Base-by-base conservation (phyloP, 2,329 filamentous ascomycete genomes). In the Penicillium sclerotiorum region DNA sequence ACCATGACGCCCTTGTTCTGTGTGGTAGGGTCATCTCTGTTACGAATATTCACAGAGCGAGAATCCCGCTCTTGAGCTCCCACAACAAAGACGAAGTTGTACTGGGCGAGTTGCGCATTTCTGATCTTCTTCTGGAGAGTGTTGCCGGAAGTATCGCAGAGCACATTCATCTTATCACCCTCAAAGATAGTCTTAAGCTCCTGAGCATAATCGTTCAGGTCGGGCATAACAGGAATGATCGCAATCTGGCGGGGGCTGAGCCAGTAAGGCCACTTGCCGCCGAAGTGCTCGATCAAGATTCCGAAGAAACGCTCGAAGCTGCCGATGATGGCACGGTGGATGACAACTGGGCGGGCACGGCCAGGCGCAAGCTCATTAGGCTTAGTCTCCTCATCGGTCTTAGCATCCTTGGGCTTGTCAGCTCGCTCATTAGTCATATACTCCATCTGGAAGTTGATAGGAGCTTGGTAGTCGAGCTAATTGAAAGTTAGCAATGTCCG, bases 381-480 rank as follows among this genome's bases (percentile, higher is more conserved):
- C 56, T 70, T 77, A 57, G 53, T 39, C 49, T 79, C 73, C 6
- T 67, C 67, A 56, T 76, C 42, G 30, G 54, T 51, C 15, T 51
- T 53, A 12, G 51, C 49, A 28, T 59, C 58, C 42, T 70, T 67
- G 45, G 55, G 46, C 62, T 33, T 32, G 4, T 43, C 40, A 33
- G 27, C 50, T 64, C 76, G 72, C 65, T 91, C 87, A 32, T 86
- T 84, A 8, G 88, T 90, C 76, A 89, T 86, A 70, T 91, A 95
- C 70, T 92, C 87, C 33, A 96, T 82, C 65, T 89, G 88, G 74
- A 96, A 96, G 71, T 91, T 91, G 62, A 87, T 79, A 1, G 88
- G 87, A 17, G 89, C 82, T 67, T 96, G 88, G 77, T 95, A 95
- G 70, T 95, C 90, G 47, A 95, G 83, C 75, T 97, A 93, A 60